phyloP scores from a whole-genome alignment of 768 basidiomycete genomes.

The Termitomyces sp. region DNA sequence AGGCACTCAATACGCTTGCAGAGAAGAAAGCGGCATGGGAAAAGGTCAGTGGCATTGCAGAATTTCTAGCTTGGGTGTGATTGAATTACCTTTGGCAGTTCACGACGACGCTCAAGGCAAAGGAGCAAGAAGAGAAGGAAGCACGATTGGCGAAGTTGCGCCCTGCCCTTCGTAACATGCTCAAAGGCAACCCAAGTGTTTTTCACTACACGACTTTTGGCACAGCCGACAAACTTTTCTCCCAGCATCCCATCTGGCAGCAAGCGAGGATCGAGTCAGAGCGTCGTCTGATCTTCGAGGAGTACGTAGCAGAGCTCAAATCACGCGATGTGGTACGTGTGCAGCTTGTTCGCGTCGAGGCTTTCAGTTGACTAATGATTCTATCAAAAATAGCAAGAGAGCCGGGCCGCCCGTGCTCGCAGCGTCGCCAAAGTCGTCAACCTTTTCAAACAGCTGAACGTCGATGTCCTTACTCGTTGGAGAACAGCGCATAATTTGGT shows the following conservation, averaged over 20 bases:
- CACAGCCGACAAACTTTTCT: slow-evolving; percentile 84
- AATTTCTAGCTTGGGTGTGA: background rate
- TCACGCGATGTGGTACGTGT: slow-evolving; percentile 82
- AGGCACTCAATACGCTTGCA: slow-evolving; percentile 86
- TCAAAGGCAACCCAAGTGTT: slow-evolving; percentile 83
- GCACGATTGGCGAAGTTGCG: slow-evolving; percentile 80
- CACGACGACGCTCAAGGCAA: slow-evolving; percentile 67
- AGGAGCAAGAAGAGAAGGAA: slow-evolving; percentile 86
- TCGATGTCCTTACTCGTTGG: slow-evolving; percentile 95
- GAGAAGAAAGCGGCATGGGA: slow-evolving; percentile 95
- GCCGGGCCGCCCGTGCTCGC: slow-evolving; percentile 68
- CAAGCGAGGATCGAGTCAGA: slow-evolving; percentile 84
- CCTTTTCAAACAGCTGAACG: slow-evolving; percentile 82
- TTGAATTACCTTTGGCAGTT: slow-evolving; percentile 45
- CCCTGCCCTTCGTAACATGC: slow-evolving; percentile 82
- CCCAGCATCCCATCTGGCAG: slow-evolving; percentile 88
- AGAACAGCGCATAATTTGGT: slow-evolving; percentile 77
- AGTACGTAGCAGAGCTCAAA: slow-evolving; percentile 84
- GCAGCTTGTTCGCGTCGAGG: background rate
- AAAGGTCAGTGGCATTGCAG: slow-evolving; percentile 54
- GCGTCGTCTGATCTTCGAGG: slow-evolving; percentile 84
- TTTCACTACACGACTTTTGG: slow-evolving; percentile 90
- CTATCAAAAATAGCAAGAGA: slow-evolving; percentile 58
- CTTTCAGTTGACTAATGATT: background rate
- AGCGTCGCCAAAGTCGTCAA: slow-evolving; percentile 80